Base-by-base conservation (phyloP, 805 yeast genomes). In the Debaryomyces hansenii region DNA sequence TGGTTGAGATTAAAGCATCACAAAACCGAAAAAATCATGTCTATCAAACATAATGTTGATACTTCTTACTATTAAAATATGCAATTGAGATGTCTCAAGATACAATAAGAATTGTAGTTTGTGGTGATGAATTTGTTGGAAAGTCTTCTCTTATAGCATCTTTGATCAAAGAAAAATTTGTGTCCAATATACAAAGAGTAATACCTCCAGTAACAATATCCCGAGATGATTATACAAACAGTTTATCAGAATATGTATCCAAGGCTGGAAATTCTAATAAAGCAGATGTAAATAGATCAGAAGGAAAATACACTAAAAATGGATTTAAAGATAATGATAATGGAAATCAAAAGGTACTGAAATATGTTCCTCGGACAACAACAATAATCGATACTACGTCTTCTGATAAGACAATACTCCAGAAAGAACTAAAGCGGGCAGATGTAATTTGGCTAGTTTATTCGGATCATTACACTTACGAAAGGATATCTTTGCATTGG, bases 381-480 rank as follows among this genome's bases (percentile, higher is more conserved):
- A 75, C 89, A 3, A 70, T 94, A 4, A 78, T 90, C 1, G 99
- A 94, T 60, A 92, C 98, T 0, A 71, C 84, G 1, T 74, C 90
- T 1, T 76, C 84, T 0, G 95, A 90, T 58, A 66, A 82, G 29
- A 66, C 68, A 1, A 61, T 69, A 0, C 67, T 94, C 11, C 88
- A 87, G 47, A 72, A 77, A 28, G 96, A 90, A 60, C 78, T 94
- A 51, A 77, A 96, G 40, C 77, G 79, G 44, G 94, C 97, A 0
- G 92, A 88, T 64, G 97, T 90, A 11, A 87, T 94, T 2, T 87
- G 97, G 92, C 76, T 94, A n/a, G 90, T 94, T 0, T 94, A 91
- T 61, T 80, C 94, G 3, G 98, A 91, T 59, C 96, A 90, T 58
- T 94, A 90, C 60, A 90, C 98, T 0, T 94, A 90, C 61, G 98